These are phyloP conservation scores for Arthrobotrys megalospora DNA, from an alignment of 2,329 filamentous ascomycete genomes.

Conservation along the genomic window DNA sequence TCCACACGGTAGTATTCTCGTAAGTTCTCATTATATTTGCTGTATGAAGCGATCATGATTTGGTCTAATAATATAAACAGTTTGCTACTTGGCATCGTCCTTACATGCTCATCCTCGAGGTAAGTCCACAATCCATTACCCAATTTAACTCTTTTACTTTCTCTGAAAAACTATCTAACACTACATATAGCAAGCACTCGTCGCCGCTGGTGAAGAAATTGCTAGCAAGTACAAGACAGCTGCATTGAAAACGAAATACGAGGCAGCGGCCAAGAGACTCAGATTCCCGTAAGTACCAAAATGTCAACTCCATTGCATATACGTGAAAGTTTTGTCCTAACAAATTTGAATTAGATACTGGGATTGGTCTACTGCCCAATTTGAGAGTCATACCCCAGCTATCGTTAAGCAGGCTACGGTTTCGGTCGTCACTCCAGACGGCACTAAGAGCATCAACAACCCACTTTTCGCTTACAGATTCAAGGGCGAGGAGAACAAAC, in stretches of 20 bases:
- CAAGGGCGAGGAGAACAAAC: conserved; percentile 5
- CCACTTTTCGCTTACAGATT: conserved; percentile 24
- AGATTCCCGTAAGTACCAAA: conserved; percentile 62
- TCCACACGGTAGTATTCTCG: conserved; percentile 51
- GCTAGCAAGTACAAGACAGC: conserved; percentile 56
- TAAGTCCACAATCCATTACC: conserved; percentile 28
- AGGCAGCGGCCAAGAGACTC: conserved; percentile 60
- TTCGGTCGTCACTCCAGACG: conserved; percentile 43
- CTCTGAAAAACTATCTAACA: conserved; percentile 3
- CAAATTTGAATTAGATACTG: conserved; percentile 61
- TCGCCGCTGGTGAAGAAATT: conserved; percentile 40
- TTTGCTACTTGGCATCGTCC: conserved; percentile 65
- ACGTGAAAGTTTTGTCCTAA: not conserved
- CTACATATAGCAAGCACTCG: conserved; percentile 60
- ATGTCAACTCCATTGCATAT: not conserved
- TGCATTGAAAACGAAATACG: conserved; percentile 59
- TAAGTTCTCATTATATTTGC: conserved; percentile 9
- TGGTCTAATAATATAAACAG: not conserved
- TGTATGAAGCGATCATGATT: not conserved
- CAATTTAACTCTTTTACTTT: not conserved
- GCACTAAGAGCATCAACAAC: conserved; percentile 29
- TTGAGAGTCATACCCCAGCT: conserved; percentile 55
- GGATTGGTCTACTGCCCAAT: conserved; percentile 62
- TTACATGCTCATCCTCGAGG: conserved; percentile 64
- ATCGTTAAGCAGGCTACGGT: conserved; percentile 46